Evolutionary conservation across 805 yeast genomes (phyloP), one percentile per base, ranked within the genome.

Genomic region (Candida broadrunensis): DNA sequence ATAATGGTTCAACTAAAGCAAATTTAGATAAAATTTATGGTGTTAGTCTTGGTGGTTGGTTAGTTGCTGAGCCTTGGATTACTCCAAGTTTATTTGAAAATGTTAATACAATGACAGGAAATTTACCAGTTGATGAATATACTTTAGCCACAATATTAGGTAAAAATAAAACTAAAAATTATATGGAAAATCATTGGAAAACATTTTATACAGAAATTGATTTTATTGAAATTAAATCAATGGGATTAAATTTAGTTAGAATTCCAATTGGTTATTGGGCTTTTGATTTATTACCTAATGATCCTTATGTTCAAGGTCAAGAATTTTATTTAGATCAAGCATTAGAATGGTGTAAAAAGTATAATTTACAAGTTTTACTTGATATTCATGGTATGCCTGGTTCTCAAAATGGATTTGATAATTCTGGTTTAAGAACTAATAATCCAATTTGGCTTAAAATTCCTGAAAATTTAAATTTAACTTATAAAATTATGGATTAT

Each of bases 231-330:
- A 81, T 83, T 34, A 65, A 66, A 38, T 51, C 52, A 2, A 65
- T 65, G 48, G 88, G 88, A 0, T 72, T 83, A 47, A 83, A 85
- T 49, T 66, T 83, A 54, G 88, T 85, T 14, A 52, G 93, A 39
- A 73, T 86, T 33, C 93, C 95, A 0, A 73, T 85, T 35, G 91
- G 91, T 2, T 86, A 86, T 58, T 86, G 95, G 95, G 89, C 91
- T 1, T 83, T 82, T 64, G 73, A 70, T 36, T 58, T 63, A 27
- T 41, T 54, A 59, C 40, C 63, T 11, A 56, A 56, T 33, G 88
- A 83, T 56, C 88, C 88, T 0, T 83, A 81, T 49, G 81, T 80
- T 12, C 76, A 73, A 44, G 88, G 88, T 5, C 88, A 85, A 45
- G 81, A 80, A 38, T 61, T 66, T 6, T 86, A 84, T 54, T 63